These are phyloP conservation scores for Syzygium grande DNA, from an alignment of 345 rosid species.

Conservation along the genomic window DNA sequence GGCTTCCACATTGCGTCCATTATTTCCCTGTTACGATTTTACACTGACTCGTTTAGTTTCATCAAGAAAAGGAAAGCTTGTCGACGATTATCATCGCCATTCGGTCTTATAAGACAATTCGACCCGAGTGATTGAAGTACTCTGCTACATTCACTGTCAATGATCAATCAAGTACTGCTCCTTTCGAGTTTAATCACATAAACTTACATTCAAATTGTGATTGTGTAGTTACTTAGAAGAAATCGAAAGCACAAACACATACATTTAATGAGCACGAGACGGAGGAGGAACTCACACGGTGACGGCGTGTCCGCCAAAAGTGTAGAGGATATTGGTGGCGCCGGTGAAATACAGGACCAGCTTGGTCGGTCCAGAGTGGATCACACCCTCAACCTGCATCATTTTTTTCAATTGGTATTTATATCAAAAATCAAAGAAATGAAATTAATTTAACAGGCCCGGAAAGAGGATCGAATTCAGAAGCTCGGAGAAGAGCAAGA, in stretches of 20 bases:
- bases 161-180: neutral
- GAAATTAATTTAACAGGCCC: neutral
- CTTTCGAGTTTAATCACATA: neutral
- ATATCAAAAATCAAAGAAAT: neutral
- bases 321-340: constrained; percentile 80
- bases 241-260: neutral
- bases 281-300: constrained; percentile 52
- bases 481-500: neutral
- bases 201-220: neutral
- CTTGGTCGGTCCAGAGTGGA: constrained; percentile 53
- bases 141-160: neutral
- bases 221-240: neutral
- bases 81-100: neutral
- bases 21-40: constrained; percentile 40
- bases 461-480: neutral
- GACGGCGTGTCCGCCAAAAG: constrained; percentile 89
- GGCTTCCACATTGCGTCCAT: constrained; percentile 97
- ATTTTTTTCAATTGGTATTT: neutral
- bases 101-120: neutral
- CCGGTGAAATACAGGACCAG: constrained; percentile 78
- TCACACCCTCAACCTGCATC: constrained; percentile 45
- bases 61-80: neutral
- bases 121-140: neutral
- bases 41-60: neutral
- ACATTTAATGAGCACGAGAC: neutral